phyloP scores from a whole-genome alignment of 495 filamentous ascomycete genomes.

The Tuber indicum region DNA sequence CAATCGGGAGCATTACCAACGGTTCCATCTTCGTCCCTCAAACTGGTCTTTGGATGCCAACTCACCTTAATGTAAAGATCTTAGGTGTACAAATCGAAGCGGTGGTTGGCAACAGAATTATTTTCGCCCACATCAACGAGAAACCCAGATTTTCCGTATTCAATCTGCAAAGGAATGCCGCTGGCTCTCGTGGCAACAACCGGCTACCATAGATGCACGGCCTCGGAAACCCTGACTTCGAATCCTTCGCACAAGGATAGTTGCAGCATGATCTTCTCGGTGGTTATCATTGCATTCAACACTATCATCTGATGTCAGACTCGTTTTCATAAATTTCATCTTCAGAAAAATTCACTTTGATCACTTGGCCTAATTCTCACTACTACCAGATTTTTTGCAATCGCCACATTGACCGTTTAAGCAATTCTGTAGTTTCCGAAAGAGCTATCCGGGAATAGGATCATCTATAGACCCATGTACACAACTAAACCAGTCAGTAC shows the following conservation, averaged over 20 bases:
- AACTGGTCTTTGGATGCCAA: conserved; percentile 55
- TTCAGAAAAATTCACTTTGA: conserved; percentile 45
- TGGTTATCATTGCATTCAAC: conserved; percentile 72
- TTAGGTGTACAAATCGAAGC: conserved; percentile 62
- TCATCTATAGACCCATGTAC: conserved; percentile 83
- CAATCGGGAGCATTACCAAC: conserved; percentile 72
- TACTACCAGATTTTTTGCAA: conserved; percentile 59
- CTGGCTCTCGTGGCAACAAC: conserved; percentile 72
- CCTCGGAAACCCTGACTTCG: conserved; percentile 88
- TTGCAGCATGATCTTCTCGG: conserved; percentile 66
- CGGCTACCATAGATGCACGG: conserved; percentile 74
- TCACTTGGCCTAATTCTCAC: conserved; percentile 73
- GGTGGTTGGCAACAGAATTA: conserved; percentile 62
- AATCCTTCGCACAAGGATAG: conserved; percentile 81
- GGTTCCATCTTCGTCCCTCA: conserved; percentile 77
- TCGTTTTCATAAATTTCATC: not conserved
- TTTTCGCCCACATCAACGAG: conserved; percentile 68
- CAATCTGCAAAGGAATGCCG: conserved; percentile 75
- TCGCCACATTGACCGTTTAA: conserved; percentile 54
- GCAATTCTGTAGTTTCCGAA: conserved; percentile 59
- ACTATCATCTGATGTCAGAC: conserved; percentile 39
- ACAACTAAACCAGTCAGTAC: conserved; percentile 41
- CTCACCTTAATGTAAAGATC: conserved; percentile 61
- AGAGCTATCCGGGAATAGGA: conserved; percentile 67
- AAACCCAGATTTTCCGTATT: conserved; percentile 67